Percentiles rank a stretch among this genome's conserved stretches.
Conservation (phyloP, 805 yeast genomes). For the Pichia scutulata region DNA sequence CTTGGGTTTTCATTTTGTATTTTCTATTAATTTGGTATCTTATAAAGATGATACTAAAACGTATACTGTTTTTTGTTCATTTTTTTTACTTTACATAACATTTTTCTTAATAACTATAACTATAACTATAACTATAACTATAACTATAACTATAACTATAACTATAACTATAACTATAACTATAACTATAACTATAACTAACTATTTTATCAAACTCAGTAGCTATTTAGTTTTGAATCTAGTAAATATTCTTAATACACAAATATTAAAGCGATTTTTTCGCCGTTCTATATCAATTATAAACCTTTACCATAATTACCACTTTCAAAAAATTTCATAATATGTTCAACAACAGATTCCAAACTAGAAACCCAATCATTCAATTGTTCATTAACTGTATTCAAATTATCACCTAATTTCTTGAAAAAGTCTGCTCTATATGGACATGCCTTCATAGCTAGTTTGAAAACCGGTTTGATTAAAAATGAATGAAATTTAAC, state of each 20-base stretch:
- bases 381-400: slow-evolving; percentile 57
- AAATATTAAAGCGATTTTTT: no score
- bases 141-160: background rate
- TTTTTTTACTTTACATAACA: background rate
- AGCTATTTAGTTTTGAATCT: no score
- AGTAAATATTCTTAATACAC: no score
- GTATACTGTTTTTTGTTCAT: background rate
- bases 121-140: slow-evolving; percentile 3
- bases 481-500: slow-evolving; percentile 75
- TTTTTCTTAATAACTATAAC: slow-evolving; percentile 6
- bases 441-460: slow-evolving; percentile 95
- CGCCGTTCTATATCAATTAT: no score
- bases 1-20: background rate
- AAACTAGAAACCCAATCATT: slow-evolving; percentile 68
- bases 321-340: slow-evolving; percentile 64
- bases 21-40: background rate
- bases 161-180: no score
- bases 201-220: no score
- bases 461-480: slow-evolving; percentile 78
- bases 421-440: slow-evolving; percentile 78
- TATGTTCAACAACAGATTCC: slow-evolving; percentile 63
- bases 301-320: slow-evolving; percentile 89
- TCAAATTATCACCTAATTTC: slow-evolving; percentile 73
- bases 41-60: background rate
- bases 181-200: no score